Percentiles rank a stretch among this genome's conserved stretches.
phyloP scores from a whole-genome alignment of 345 rosid species.

The Microcos paniculata region DNA sequence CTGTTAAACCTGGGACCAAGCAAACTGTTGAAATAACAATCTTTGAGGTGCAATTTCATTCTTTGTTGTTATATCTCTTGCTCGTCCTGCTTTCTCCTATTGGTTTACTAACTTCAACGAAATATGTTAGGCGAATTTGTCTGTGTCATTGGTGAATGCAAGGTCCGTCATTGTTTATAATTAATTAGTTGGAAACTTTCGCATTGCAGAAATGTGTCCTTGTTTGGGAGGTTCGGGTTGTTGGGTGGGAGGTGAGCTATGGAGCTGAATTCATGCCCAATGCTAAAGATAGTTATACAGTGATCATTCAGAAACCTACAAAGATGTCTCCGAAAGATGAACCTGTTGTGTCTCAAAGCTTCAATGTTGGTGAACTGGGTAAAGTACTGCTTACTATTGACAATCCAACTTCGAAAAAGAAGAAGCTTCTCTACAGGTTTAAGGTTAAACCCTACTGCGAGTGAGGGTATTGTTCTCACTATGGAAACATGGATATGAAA shows the following conservation, averaged over 20 bases:
- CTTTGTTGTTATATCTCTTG: no score
- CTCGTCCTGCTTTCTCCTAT: not conserved
- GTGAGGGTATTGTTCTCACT: conserved; percentile 28
- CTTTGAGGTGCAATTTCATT: conserved; percentile 57
- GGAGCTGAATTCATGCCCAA: conserved; percentile 84
- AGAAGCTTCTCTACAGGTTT: conserved; percentile 92
- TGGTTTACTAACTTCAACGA: not conserved
- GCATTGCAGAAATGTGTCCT: conserved; percentile 64
- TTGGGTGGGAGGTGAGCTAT: conserved; percentile 89
- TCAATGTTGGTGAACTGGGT: conserved; percentile 72
- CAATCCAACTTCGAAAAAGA: conserved; percentile 85
- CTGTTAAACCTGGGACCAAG: conserved; percentile 74
- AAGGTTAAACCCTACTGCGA: conserved; percentile 55
- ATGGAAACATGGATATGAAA: conserved; percentile 10
- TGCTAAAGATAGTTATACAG: conserved; percentile 57
- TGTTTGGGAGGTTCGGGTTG: conserved; percentile 88
- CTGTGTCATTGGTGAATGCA: not conserved
- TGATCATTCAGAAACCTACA: conserved; percentile 69
- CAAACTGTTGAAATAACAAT: conserved; percentile 84
- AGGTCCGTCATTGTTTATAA: not conserved
- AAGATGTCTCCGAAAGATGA: conserved; percentile 66
- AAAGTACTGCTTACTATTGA: conserved; percentile 73
- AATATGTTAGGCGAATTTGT: not conserved
- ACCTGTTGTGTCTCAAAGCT: conserved; percentile 64
- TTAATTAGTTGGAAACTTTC: not conserved